A percentile compares a stretch with the other conserved stretches of the same genome.
Evolutionary conservation across 2,329 filamentous ascomycete genomes (phyloP).

Genomic region (Xylaria sp.): DNA sequence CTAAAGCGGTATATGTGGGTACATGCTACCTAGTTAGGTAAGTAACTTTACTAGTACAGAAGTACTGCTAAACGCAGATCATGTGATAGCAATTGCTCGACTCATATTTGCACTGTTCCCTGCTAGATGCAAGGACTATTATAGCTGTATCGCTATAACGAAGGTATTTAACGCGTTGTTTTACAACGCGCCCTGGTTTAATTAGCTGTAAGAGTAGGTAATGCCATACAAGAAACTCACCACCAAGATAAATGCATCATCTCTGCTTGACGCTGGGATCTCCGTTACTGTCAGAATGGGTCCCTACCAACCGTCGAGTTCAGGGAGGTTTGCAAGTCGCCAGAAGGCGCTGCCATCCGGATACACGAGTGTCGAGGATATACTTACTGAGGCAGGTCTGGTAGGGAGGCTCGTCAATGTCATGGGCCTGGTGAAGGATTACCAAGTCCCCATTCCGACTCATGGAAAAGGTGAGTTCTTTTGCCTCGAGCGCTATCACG

Average conservation of each 20-base stretch:
- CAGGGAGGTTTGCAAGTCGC: constrained; percentile 26
- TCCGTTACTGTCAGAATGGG: constrained; percentile 35
- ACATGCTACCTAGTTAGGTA: too few species aligned
- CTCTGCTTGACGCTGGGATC: neutral
- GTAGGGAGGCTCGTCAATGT: constrained; percentile 62
- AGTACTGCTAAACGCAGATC: constrained; percentile 33
- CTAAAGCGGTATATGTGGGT: constrained; percentile 14
- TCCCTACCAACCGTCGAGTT: constrained; percentile 35
- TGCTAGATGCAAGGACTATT: constrained; percentile 16
- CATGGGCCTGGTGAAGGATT: constrained; percentile 77
- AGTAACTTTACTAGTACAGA: neutral
- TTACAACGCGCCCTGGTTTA: constrained; percentile 31
- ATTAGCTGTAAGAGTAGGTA: too few species aligned
- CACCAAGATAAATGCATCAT: neutral
- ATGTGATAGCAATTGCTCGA: constrained; percentile 43
- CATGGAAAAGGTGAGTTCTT: constrained; percentile 59
- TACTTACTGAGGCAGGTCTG: constrained; percentile 56
- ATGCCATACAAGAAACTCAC: neutral
- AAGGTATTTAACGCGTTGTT: constrained; percentile 26
- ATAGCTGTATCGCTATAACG: constrained; percentile 24
- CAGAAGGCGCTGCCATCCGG: constrained; percentile 44
- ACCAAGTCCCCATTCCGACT: constrained; percentile 63
- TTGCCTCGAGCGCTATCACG: neutral
- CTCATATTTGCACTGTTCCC: too few species aligned
- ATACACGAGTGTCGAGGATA: constrained; percentile 56